Evolutionary conservation across 1,284 basidiomycete species (phyloP), one percentile per base, ranked within the genome.

Genomic region (Coniferiporia weirii): DNA sequence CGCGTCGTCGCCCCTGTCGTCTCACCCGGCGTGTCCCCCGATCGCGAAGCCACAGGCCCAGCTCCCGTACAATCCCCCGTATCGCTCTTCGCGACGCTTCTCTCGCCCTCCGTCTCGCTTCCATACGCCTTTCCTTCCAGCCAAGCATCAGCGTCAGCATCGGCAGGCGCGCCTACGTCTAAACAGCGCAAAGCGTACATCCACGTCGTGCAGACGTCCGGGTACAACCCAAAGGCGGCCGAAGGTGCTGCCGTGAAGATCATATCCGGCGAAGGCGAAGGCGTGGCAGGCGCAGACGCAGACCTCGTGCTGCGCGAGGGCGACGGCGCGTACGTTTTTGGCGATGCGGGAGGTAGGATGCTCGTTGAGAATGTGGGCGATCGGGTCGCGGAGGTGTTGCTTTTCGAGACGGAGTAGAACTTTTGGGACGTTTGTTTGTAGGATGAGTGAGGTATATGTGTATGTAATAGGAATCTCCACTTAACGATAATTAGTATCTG

Each of bases 191-290:
- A 85, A 68, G 85, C 76, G 1, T 88, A 88, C 65, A 72, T 91
- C 51, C 86, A 90, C 61, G 79, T 91, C 56, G 75, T 91, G 56
- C 89, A 92, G 73, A 85, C 79, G 8, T 85, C 84, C 22, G 91
- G 90, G 2, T 94, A 89, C 72, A 89, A 92, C 63, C 68, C 77
- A 0, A 75, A 73, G 3, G 65, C 69, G 19, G 73, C 81, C 0
- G 72, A 68, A 1, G 87, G 87, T 0, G 82, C 79, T 0, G 70
- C 70, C 46, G 68, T 89, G 55, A 77, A 70, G 54, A 64, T 84
- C 5, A 5, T 5, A 44, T 67, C 68, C 57, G 74, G 73, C 6
- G 27, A 27, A 27, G 27, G 27, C 27, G 27, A 27, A 27, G 27
- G 27, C 27, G 27, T n/a, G n/a, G n/a, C 2, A 27, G 27, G 27